phyloP scores from a whole-genome alignment of 768 basidiomycete species.

The Stropharia rugosoannulata region DNA sequence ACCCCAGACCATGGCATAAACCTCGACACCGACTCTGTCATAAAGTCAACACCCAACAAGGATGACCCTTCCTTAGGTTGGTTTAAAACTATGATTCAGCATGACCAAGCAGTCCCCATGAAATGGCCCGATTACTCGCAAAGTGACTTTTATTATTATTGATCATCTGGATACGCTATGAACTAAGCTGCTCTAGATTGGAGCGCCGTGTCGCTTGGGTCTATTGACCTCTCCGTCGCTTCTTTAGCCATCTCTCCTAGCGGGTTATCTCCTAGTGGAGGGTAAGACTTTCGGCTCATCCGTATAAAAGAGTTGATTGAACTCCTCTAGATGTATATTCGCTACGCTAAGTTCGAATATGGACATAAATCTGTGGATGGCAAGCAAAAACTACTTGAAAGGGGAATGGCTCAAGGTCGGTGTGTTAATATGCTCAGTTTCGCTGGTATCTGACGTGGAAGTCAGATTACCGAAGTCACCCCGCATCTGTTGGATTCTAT shows the following conservation, averaged over 20 bases:
- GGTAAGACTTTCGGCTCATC: conserved; percentile 40
- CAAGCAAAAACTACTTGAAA: conserved; percentile 64
- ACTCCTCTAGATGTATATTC: conserved; percentile 55
- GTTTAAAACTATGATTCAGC: conserved; percentile 74
- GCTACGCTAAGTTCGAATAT: conserved; percentile 72
- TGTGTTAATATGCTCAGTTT: background rate
- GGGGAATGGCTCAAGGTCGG: conserved; percentile 71
- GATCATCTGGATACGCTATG: background rate
- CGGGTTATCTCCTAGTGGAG: conserved; percentile 54
- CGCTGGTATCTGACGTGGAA: background rate
- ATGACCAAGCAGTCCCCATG: conserved; percentile 39
- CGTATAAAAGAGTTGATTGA: background rate
- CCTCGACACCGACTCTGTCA: conserved; percentile 53
- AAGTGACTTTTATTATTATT: conserved; percentile 30
- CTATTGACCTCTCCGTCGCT: conserved; percentile 64
- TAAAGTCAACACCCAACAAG: conserved; percentile 38
- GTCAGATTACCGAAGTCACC: conserved; percentile 57
- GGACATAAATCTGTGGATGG: conserved; percentile 69
- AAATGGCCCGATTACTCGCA: conserved; percentile 52
- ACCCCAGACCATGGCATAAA: conserved; percentile 76
- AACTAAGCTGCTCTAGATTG: conserved; percentile 46
- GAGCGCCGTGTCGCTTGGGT: conserved; percentile 67
- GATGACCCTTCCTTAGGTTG: conserved; percentile 50
- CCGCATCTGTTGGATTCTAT: conserved; percentile 39
- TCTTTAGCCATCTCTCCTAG: conserved; percentile 69